phyloP scores from a whole-genome alignment of 2,329 filamentous ascomycete genomes.

The Penicillium oxalicum region DNA sequence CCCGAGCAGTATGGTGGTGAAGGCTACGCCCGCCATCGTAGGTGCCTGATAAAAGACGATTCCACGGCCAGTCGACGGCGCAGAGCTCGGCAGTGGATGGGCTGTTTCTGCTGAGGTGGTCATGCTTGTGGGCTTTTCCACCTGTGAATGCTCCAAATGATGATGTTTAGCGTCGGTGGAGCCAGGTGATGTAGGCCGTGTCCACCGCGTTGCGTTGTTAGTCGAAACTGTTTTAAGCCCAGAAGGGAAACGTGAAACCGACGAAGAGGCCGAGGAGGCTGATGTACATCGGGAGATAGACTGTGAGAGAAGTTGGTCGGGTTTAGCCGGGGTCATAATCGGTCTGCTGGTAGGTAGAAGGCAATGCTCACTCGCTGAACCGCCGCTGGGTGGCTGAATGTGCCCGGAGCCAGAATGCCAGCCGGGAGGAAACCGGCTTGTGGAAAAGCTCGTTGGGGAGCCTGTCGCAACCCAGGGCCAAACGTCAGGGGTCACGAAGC shows the following conservation, averaged over 20 bases:
- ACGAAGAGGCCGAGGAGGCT: conserved; percentile 41
- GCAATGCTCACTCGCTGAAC: conserved; percentile 57
- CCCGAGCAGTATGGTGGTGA: conserved; percentile 21
- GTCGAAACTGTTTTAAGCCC: conserved; percentile 35
- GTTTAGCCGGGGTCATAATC: conserved; percentile 24
- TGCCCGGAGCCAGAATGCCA: conserved; percentile 76
- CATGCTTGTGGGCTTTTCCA: background rate
- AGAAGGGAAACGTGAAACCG: conserved; percentile 43
- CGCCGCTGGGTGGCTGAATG: conserved; percentile 66
- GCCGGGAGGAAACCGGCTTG: conserved; percentile 59
- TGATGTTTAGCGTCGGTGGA: conserved; percentile 2
- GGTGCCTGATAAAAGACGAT: conserved; percentile 9
- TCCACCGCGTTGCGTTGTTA: conserved; percentile 7
- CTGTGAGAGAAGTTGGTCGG: conserved; percentile 28
- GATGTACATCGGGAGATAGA: conserved; percentile 51
- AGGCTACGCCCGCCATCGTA: conserved; percentile 13
- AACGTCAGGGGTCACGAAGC: conserved; percentile 52
- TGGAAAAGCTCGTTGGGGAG: conserved; percentile 41
- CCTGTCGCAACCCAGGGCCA: conserved; percentile 64
- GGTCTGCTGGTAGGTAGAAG: conserved; percentile 16
- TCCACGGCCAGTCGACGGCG: conserved; percentile 18
- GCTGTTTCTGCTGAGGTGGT: conserved; percentile 2
- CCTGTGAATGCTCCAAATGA: background rate
- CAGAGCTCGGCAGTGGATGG: conserved; percentile 7
- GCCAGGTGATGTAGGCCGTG: conserved; percentile 1